Base-by-base conservation (phyloP, 2,329 filamentous ascomycete genomes). In the Pseudofabraea citricarpa region DNA sequence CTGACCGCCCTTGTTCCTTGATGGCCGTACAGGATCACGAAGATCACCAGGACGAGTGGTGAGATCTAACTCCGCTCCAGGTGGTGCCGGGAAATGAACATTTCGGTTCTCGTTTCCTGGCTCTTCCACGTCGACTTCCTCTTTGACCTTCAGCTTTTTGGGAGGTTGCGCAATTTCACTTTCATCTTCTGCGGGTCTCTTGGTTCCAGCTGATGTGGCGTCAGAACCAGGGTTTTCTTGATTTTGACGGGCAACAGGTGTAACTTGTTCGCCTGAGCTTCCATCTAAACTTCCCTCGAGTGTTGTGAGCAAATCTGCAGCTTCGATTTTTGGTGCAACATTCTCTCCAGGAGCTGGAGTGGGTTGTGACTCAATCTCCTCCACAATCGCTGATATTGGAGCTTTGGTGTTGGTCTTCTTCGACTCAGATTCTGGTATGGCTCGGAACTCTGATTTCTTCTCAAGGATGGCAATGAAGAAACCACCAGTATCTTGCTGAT, bases 391-490 rank as follows among this genome's bases (percentile, higher is more conserved):
- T 19, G 60, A 57, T 37, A 57, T 55, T 43, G 49, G 62, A 43
- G 48, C 59, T 58, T 62, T 72, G 46, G 52, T 52, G 48, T 70
- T 73, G n/a, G 61, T 62, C 46, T 68, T 68, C 58, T 75, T 77
- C 43, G 67, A 61, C 44, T 74, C 71, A 4, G 77, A 74, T 64
- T 93, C 87, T 18, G 83, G 82, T 64, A 78, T 86, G 7, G 83
- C 85, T 62, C 78, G 85, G 63, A 95, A 90, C 53, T 96, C 93
- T 20, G 80, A 77, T 62, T 84, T 83, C 75, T 98, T 98, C 71
- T 96, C 87, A 15, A 98, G 69, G 0, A 96, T 90, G 1, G 90
- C 85, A 61, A 98, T 96, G 70, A 98, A 98, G 74, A 98, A 98
- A 18, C 86, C 91, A 44, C 93, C 93, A 3, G 93, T 98, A 57